Base-by-base conservation (phyloP, 352 stramenopile species). In the Phytophthora brassicae region DNA sequence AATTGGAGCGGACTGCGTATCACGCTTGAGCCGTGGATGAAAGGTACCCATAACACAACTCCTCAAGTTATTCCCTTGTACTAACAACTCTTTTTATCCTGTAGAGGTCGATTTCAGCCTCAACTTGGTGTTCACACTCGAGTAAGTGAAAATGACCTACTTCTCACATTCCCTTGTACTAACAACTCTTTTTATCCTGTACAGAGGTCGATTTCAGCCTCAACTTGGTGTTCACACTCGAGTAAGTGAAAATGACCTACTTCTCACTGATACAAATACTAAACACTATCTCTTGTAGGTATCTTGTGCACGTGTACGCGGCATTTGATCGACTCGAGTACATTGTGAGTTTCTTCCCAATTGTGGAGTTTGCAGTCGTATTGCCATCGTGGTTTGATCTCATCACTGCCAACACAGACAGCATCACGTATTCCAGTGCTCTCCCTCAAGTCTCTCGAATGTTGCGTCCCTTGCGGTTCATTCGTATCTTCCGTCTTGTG, bases 401-500 rank as follows among this genome's bases (percentile, higher is more conserved):
- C 50, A 66, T 74, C 16, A 45, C 60, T 13, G 23, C 61, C 6
- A 23, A 66, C 46, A 58, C 41, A 0, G 13, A 46, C 17, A 70
- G 60, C 22, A 74, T 74, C 22, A 45, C 33, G 14, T 67, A 50
- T n/a, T 28, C 60, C 6, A 64, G 58, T 26, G 45, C 24, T 3
- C 44, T 74, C 4, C 60, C 66, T 44, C 61, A 72, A 14, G 20
- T 59, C 42, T 74, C 70, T 0, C 66, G 70, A 0, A 70, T 86
- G 12, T 51, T 93, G 20, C 74, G 79, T 6, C 74, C 84, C 11
- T 46, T 91, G 22, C 81, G 84, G 0, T 87, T 93, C 39, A 55
- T 90, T 23, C 84, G 84, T 1, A 74, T 86, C 6, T 91, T 88
- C 35, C 84, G 84, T 7, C 74, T 93, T 19, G 68, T 93, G 4